Evolutionary conservation across 1,139 yeast genomes (phyloP).

Genomic region (Geotrichum macrosporum): DNA sequence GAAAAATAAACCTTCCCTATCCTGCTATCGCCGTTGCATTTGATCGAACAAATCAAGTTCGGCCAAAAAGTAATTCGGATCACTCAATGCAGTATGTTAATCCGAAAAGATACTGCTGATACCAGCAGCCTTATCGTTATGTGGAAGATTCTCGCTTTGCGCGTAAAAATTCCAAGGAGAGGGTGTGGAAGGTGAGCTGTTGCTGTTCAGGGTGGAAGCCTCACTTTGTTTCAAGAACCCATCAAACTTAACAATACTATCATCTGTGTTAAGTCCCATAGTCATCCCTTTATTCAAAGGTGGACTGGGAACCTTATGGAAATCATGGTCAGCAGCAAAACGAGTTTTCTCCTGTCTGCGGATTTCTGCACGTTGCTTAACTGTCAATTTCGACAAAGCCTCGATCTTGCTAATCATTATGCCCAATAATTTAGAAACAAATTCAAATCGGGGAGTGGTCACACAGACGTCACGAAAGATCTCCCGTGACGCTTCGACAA

Average conservation of each 20-base stretch:
- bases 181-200: slow-evolving; percentile 5
- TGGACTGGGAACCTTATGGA: slow-evolving; percentile 3
- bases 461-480: neutral
- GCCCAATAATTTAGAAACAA: slow-evolving; percentile 1
- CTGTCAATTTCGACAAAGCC: slow-evolving; percentile 7
- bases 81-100: neutral
- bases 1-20: too few species aligned
- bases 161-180: neutral
- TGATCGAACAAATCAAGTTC: neutral
- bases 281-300: slow-evolving; percentile 13
- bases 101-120: neutral
- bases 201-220: neutral
- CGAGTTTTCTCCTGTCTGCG: slow-evolving; percentile 1
- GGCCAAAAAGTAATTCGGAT: neutral
- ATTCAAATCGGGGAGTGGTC: neutral
- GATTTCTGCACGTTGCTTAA: slow-evolving; percentile 6
- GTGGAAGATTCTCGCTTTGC: too few species aligned
- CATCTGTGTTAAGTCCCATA: slow-evolving; percentile 11
- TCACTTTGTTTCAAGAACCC: neutral
- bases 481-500: slow-evolving; percentile 1
- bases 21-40: too few species aligned
- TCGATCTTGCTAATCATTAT: slow-evolving; percentile 6
- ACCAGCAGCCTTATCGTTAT: neutral
- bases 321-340: neutral
- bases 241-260: slow-evolving; percentile 12